Evolutionary conservation across 768 basidiomycete genomes (phyloP).

Genomic region (Suillus subluteus): DNA sequence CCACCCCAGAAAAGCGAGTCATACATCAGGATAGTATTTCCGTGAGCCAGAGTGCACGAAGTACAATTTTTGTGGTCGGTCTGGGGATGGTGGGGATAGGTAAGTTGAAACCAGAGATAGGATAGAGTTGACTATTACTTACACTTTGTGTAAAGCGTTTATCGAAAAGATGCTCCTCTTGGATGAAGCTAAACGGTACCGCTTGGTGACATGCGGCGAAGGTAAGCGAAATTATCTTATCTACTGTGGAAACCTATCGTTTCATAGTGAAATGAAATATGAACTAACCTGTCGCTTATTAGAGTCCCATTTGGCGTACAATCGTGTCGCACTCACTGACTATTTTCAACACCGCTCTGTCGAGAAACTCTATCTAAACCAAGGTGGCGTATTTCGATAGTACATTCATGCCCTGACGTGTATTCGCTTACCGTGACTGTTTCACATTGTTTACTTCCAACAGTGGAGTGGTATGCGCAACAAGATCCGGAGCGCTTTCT

Average conservation of each 20-base stretch:
- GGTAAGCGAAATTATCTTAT: constrained; percentile 29
- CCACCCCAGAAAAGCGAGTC: constrained; percentile 1
- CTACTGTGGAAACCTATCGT: constrained; percentile 24
- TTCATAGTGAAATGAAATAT: constrained; percentile 21
- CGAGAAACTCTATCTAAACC: constrained; percentile 63
- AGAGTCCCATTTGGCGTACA: constrained; percentile 55
- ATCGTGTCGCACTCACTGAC: constrained; percentile 54
- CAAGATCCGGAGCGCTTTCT: constrained; percentile 60
- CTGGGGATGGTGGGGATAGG: constrained; percentile 68
- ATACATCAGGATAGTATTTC: neutral
- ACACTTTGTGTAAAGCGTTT: constrained; percentile 46
- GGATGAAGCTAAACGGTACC: constrained; percentile 52
- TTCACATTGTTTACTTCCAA: constrained; percentile 21
- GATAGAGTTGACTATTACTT: neutral
- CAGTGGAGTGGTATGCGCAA: constrained; percentile 59
- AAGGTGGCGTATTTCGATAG: constrained; percentile 29
- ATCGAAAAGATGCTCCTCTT: constrained; percentile 69
- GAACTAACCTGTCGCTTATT: constrained; percentile 10
- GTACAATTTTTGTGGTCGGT: constrained; percentile 40
- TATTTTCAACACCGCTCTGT: constrained; percentile 64
- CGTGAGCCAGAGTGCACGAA: neutral
- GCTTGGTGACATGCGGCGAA: constrained; percentile 65
- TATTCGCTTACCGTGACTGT: constrained; percentile 2
- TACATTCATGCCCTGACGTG: neutral
- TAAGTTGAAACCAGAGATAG: constrained; percentile 20